Evolutionary conservation across 192 early-diverging fungal species (phyloP).

Genomic region (Gaertneriomyces semiglobifer): DNA sequence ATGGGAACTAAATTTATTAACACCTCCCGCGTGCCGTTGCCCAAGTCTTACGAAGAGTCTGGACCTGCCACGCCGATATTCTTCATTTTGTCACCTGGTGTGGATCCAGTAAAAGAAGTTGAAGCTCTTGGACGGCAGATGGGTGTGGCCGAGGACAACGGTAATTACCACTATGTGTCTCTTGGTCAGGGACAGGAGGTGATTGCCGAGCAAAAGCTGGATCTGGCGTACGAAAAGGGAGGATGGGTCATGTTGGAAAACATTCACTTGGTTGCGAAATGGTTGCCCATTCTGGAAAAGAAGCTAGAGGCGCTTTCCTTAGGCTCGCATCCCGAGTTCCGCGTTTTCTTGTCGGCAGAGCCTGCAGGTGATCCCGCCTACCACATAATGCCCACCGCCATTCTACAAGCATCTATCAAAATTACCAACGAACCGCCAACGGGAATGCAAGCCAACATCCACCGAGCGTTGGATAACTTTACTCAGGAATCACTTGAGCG

Average conservation of each 20-base stretch:
- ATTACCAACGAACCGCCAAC: constrained; percentile 69
- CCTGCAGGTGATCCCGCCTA: constrained; percentile 59
- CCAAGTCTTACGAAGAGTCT: constrained; percentile 52
- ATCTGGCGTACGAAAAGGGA: constrained; percentile 57
- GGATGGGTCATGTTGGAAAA: constrained; percentile 72
- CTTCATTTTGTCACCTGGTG: constrained; percentile 68
- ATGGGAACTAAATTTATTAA: constrained; percentile 61
- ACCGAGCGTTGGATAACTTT: constrained; percentile 65
- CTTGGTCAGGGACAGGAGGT: constrained; percentile 66
- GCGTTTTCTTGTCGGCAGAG: constrained; percentile 62
- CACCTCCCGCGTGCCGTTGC: constrained; percentile 49
- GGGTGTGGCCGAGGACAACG: constrained; percentile 54
- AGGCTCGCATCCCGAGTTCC: constrained; percentile 53
- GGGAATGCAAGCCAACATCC: constrained; percentile 68
- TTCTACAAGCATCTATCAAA: constrained; percentile 64
- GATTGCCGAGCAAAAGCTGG: constrained; percentile 64
- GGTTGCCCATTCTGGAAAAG: constrained; percentile 62
- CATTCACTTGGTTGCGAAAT: constrained; percentile 66
- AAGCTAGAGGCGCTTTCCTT: constrained; percentile 55
- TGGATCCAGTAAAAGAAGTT: constrained; percentile 68
- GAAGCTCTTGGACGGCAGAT: constrained; percentile 52
- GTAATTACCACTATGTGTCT: constrained; percentile 68
- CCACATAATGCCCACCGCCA: constrained; percentile 65
- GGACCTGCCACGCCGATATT: constrained; percentile 61
- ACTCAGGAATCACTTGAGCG: constrained; percentile 59